Evolutionary conservation across 1,139 yeast genomes (phyloP), one percentile per base, ranked within the genome.

Genomic region (Blastobotrys raffinosifermentans): DNA sequence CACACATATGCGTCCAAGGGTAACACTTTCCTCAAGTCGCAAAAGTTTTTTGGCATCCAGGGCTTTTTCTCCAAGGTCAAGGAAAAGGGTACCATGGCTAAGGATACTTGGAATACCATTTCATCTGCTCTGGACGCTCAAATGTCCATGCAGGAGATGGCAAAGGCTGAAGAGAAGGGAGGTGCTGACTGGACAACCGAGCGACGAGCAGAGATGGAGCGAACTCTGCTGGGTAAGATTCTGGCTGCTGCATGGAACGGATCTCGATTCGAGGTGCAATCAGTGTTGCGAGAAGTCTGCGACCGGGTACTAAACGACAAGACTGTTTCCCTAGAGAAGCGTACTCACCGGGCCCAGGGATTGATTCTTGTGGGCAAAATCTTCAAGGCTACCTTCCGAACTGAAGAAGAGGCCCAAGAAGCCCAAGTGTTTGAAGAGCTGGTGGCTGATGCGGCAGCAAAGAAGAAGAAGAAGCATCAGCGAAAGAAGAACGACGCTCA

Each of bases 181-280:
- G 73, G 72, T 26, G 72, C 65, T 17, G 64, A 69, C 48, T 93
- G 93, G 54, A 77, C 94, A 0, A 75, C 75, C 2, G 96, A 86
- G 55, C 87, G 83, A 43, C 65, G 84, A 41, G 89, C 86, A 0
- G 94, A 85, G 47, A 73, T 85, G 76, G 97, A 89, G 55, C 80
- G 87, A 51, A 72, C 80, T 40, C 66, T 89, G 32, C 75, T 86
- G 75, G 96, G 96, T 27, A 91, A 89, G 58, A 89, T 89, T 2
- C 67, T 89, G 35, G 89, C 93, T 3, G 96, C 96, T 0, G 95
- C 96, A 7, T 89, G 98, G 98, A 80, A 82, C 34, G 97, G 96
- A 1, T 84, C 96, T 16, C 79, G 78, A 51, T 80, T 79, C 59
- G 98, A 89, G 60, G 83, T 89, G 41, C 91, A 84, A 55, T 75